Base-by-base conservation (phyloP, 2,329 filamentous ascomycete genomes). In the Calonectria pseudoreteaudii region DNA sequence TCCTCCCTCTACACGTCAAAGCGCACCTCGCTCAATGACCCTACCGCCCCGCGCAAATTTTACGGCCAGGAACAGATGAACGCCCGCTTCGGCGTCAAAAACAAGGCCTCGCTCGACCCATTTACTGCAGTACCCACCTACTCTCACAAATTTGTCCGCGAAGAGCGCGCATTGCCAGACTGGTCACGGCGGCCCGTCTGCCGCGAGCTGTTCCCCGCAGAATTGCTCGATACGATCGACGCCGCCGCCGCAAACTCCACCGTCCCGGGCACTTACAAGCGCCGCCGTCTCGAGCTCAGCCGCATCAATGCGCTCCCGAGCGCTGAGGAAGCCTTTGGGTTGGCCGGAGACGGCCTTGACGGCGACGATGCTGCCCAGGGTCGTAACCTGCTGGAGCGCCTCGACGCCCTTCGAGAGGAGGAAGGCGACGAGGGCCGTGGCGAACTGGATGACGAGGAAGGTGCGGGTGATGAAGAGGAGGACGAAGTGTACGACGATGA, bases 61-160 rank as follows among this genome's bases (percentile, higher is more conserved):
- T 91, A 92, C 82, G 89, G 89, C 77, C 90, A 90, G 79, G 86
- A 88, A n/a, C 90, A 92, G 82, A 84, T 88, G 80, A 91, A 91
- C 82, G 87, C 88, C 75, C 88, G 87, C 69, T 92, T 89, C 83
- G 88, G 87, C 74, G 83, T 88, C 77, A 88, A 87, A 81, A 91
- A 85, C 83, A 89, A 88, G 78, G 90, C 90, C 47, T 90, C 88
- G 16, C 78, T 89, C 65, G 90, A 92, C 80, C 89, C 90, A 26
- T 92, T 92, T 81, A 87, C 86, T n/a, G 86, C 88, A 50, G 87
- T 91, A 70, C 89, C 89, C n/a, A 88, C 88, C 73, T 91, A 91
- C 83, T 90, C 88, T 53, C 87, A 91, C 77, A 87, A 87, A 71
- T 91, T 91, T 79, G 83, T 86, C 44, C 86, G 86, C 72, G 84